These are phyloP conservation scores for Aspergillus pseudotamarii DNA, from an alignment of 2,329 filamentous ascomycete genomes.

Conservation along the genomic window DNA sequence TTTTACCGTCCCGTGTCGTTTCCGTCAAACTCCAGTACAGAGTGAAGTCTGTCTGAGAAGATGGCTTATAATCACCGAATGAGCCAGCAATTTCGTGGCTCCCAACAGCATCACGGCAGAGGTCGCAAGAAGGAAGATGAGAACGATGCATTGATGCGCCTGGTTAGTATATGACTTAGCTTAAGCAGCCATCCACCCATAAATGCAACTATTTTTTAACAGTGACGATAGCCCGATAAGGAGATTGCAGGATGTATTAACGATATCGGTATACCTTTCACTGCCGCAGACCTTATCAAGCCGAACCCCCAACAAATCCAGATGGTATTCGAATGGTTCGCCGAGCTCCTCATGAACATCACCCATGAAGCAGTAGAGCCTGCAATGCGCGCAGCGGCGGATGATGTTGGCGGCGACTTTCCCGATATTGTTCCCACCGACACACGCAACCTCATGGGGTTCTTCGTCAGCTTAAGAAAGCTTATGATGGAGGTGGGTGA, in stretches of 20 bases:
- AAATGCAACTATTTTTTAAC: conserved; percentile 13
- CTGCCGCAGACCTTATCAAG: conserved; percentile 83
- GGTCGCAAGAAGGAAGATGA: conserved; percentile 60
- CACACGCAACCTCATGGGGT: conserved; percentile 92
- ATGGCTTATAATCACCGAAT: conserved; percentile 57
- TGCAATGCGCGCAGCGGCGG: conserved; percentile 88
- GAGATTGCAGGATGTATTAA: conserved; percentile 97
- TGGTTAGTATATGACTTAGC: conserved; percentile 43
- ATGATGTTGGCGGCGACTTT: conserved; percentile 82
- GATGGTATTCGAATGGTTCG: conserved; percentile 97
- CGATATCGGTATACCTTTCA: conserved; percentile 92
- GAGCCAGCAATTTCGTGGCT: conserved; percentile 54
- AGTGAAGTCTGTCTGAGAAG: conserved; percentile 10
- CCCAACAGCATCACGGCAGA: conserved; percentile 50
- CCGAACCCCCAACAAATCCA: conserved; percentile 94
- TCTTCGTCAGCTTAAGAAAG: conserved; percentile 81
- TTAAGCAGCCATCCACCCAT: background rate
- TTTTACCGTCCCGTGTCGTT: conserved; percentile 8
- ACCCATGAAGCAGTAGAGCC: conserved; percentile 93
- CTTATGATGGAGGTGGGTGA: conserved; percentile 67
- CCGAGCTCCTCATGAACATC: conserved; percentile 88
- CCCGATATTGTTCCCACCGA: conserved; percentile 83
- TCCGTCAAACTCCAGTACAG: background rate
- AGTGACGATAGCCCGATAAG: conserved; percentile 55
- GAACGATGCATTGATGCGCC: conserved; percentile 60